Evolutionary conservation across 73 alveolate genomes (phyloP).

Genomic region (Uronychia binucleata): DNA sequence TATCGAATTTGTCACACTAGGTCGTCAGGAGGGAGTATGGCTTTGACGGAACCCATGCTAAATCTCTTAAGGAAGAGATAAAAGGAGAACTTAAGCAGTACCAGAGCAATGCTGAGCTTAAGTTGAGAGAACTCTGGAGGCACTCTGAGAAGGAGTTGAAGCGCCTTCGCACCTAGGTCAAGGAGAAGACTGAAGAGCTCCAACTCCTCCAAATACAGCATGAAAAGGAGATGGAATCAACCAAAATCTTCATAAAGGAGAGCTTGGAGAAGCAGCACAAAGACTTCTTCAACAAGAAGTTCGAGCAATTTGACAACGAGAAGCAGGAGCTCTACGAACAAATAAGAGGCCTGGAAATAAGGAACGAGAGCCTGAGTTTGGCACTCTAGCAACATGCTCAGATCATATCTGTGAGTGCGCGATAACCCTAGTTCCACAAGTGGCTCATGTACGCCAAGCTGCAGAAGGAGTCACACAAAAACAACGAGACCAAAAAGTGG

Average conservation of each 20-base stretch:
- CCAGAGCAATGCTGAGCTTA: slow-evolving; percentile 6
- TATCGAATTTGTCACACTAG: background rate
- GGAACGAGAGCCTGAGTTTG: background rate
- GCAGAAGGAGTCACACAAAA: background rate
- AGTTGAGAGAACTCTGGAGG: slow-evolving; percentile 5
- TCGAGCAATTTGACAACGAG: slow-evolving; percentile 52
- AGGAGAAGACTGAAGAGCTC: background rate
- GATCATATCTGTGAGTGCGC: background rate
- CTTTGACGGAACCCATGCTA: background rate
- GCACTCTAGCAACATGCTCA: background rate
- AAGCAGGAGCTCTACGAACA: slow-evolving; percentile 51
- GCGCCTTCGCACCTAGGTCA: background rate
- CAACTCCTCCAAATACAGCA: background rate
- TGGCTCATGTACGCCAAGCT: background rate
- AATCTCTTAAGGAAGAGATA: slow-evolving; percentile 18
- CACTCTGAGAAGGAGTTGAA: slow-evolving; percentile 1
- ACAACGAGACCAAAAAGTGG: background rate
- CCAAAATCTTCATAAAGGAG: slow-evolving; percentile 31
- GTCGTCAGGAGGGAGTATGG: slow-evolving; percentile 52
- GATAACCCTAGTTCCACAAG: background rate
- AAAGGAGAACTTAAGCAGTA: slow-evolving; percentile 11
- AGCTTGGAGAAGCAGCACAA: slow-evolving; percentile 26
- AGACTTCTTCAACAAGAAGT: slow-evolving; percentile 31
- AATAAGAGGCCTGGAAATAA: slow-evolving; percentile 34
- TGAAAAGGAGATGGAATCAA: slow-evolving; percentile 17